These are phyloP conservation scores for Coprinopsis marcescibilis DNA, from an alignment of 768 basidiomycete genomes.

Conservation along the genomic window DNA sequence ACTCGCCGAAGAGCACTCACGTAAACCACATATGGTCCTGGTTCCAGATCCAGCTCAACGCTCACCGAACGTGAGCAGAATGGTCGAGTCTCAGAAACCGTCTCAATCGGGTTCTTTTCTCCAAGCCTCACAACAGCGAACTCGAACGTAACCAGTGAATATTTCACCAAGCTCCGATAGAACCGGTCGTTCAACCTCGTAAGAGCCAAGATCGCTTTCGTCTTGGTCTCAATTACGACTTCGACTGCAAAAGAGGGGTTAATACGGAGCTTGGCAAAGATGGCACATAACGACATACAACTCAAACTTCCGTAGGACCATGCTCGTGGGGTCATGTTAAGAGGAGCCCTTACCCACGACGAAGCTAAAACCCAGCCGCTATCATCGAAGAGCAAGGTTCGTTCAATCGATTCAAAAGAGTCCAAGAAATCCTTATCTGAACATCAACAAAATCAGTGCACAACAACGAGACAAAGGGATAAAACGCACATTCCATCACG, in stretches of 20 bases:
- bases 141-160: slow-evolving; percentile 32
- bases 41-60: slow-evolving; percentile 28
- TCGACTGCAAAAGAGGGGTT: neutral
- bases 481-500: slow-evolving; percentile 35
- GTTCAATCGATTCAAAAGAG: slow-evolving; percentile 31
- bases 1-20: slow-evolving; percentile 18
- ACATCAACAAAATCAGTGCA: neutral
- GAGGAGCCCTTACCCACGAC: slow-evolving; percentile 36
- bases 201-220: slow-evolving; percentile 36
- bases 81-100: slow-evolving; percentile 19
- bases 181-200: slow-evolving; percentile 40
- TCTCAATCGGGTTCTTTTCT: slow-evolving; percentile 15
- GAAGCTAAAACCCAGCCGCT: slow-evolving; percentile 38
- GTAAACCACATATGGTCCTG: slow-evolving; percentile 34
- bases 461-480: neutral
- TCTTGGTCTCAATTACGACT: slow-evolving; percentile 22
- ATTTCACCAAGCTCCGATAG: slow-evolving; percentile 32
- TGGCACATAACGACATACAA: slow-evolving; percentile 27
- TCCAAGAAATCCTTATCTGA: slow-evolving; percentile 30
- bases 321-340: slow-evolving; percentile 26
- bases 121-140: slow-evolving; percentile 40
- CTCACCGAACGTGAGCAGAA: slow-evolving; percentile 27
- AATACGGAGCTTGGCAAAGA: neutral
- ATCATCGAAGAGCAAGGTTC: slow-evolving; percentile 37
- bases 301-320: slow-evolving; percentile 44